Base-by-base conservation (phyloP, 805 yeast species). In the Pichia heedii region DNA sequence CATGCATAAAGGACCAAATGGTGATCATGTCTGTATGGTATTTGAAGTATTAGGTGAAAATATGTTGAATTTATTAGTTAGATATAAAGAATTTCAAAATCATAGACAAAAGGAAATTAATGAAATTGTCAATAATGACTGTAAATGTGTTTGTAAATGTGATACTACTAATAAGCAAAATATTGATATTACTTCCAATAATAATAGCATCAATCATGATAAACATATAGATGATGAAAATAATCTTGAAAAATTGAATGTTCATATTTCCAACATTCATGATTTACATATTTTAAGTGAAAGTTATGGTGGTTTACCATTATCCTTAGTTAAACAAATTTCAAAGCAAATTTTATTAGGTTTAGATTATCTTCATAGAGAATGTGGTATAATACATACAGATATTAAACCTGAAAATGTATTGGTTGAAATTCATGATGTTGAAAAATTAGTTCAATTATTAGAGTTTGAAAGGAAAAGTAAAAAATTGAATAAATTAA, bases 361-460 rank as follows among this genome's bases (percentile, higher is more conserved):
- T 1, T 55, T 79, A 46, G 81, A 78, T 56, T 77, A 72, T 53
- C 61, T 79, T 50, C 85, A 79, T 57, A 50, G 74, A 35, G 69
- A 64, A 52, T 79, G 85, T 58, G 84, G 84, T 3, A 66, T 80
- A 11, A 79, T 81, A 34, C 90, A 83, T 60, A 76, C 89, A 12
- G 89, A 82, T 57, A 68, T 83, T 40, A 83, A 83, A 59, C 88
- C 89, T 2, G 89, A 82, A 54, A 84, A 84, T 61, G 73, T 78
- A 4, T 58, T 75, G 36, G 68, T 76, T 35, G 77, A 74, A 49
- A 72, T 78, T 27, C 67, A 69, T 43, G 75, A 76, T 50, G 77
- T 75, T 38, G 77, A 74, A 48, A 68, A 65, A 46, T 66, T 77
- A 38, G 73, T 77, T 35, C 59, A 65, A 37, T 40, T 66, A 40